Percentiles rank a stretch among this genome's conserved stretches.
Evolutionary conservation across 2,329 filamentous ascomycete species (phyloP).

Genomic region (Arthrobotrys megalospora): DNA sequence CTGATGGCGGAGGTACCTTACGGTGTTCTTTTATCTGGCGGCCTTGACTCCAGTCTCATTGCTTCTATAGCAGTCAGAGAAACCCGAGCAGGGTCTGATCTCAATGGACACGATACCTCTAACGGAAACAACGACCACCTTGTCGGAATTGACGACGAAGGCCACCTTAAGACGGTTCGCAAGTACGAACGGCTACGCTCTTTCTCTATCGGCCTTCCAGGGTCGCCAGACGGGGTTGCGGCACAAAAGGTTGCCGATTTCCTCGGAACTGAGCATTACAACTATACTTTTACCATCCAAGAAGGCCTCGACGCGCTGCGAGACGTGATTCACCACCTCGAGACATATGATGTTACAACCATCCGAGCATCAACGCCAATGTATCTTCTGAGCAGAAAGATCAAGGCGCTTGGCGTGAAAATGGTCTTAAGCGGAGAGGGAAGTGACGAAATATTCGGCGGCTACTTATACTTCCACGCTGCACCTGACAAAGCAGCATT

Average conservation of each 20-base stretch:
- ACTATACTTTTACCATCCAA: conserved; percentile 97
- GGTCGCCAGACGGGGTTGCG: conserved; percentile 91
- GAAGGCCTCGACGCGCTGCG: conserved; percentile 96
- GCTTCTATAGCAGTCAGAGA: conserved; percentile 96
- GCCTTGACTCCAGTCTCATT: conserved; percentile 94
- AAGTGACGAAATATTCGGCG: conserved; percentile 97
- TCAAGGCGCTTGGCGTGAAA: conserved; percentile 99
- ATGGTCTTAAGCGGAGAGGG: conserved; percentile 99
- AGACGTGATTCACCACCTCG: conserved; percentile 97
- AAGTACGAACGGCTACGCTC: conserved; percentile 96
- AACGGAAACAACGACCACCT: conserved; percentile 76
- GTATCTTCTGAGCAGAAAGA: conserved; percentile 97
- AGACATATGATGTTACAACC: conserved; percentile 97
- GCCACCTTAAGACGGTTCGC: conserved; percentile 89
- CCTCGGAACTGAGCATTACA: conserved; percentile 96
- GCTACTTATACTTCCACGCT: conserved; percentile 98
- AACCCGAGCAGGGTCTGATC: conserved; percentile 79
- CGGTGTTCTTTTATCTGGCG: conserved; percentile 93
- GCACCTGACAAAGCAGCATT: conserved; percentile 93
- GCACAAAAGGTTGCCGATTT: conserved; percentile 95
- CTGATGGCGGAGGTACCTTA: conserved; percentile 99
- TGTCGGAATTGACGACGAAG: conserved; percentile 93
- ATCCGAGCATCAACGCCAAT: conserved; percentile 98
- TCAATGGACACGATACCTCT: conserved; percentile 68
- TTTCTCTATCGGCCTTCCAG: conserved; percentile 96